Percentiles rank a stretch among this genome's conserved stretches.
Conservation (phyloP, 2,329 filamentous ascomycete genomes). For the Sphaerulina musiva region DNA sequence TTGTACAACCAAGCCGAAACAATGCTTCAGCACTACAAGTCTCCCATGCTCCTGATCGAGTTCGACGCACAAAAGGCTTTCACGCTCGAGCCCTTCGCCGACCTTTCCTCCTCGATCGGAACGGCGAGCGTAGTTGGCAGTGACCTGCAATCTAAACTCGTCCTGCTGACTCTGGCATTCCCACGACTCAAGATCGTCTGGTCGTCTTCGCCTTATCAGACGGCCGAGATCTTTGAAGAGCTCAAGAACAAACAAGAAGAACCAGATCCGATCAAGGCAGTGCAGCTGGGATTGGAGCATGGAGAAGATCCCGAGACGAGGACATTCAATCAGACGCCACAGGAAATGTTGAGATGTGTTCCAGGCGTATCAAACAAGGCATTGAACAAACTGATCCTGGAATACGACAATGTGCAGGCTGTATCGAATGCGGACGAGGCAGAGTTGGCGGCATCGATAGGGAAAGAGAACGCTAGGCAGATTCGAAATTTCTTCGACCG, state of each 20-base stretch:
- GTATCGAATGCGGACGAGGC: constrained; percentile 77
- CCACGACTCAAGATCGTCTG: constrained; percentile 86
- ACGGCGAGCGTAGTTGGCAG: constrained; percentile 56
- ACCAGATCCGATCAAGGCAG: constrained; percentile 82
- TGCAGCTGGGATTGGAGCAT: constrained; percentile 69
- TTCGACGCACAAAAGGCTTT: constrained; percentile 98
- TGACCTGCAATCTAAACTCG: constrained; percentile 85
- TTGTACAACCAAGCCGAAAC: constrained; percentile 87
- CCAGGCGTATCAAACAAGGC: constrained; percentile 80
- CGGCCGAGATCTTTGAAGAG: constrained; percentile 91
- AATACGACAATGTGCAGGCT: constrained; percentile 69
- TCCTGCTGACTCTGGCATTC: constrained; percentile 86
- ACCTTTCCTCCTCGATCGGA: constrained; percentile 55
- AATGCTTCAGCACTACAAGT: constrained; percentile 90
- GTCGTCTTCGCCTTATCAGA: constrained; percentile 89
- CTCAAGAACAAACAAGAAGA: constrained; percentile 85
- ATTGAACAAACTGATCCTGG: constrained; percentile 62
- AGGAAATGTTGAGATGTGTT: constrained; percentile 81
- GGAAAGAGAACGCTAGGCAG: constrained; percentile 67
- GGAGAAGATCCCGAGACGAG: constrained; percentile 51
- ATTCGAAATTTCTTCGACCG: constrained; percentile 75
- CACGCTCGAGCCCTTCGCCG: constrained; percentile 62
- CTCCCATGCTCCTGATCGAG: constrained; percentile 87
- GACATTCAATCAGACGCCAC: constrained; percentile 73
- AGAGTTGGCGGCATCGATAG: constrained; percentile 68